Evolutionary conservation across 1,139 yeast genomes (phyloP), one percentile per base, ranked within the genome.

Genomic region (Yamadazyma pseudoaaseri): DNA sequence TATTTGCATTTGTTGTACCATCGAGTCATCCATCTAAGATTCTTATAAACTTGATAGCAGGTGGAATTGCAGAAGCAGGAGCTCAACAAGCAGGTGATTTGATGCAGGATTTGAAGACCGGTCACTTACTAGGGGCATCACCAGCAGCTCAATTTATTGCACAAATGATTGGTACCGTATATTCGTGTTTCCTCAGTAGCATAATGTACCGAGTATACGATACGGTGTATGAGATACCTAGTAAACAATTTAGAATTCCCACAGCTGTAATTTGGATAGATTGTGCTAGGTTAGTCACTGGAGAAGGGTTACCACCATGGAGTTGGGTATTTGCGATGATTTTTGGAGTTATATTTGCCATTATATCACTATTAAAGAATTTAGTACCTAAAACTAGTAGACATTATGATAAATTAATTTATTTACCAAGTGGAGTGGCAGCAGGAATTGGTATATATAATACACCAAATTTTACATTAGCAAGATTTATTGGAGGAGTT

Each of bases 31-130:
- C 95, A 1, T 89, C 94, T 2, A 78, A 86, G 11, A 85, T 92
- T 3, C 64, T 92, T 26, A 80, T 89, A 32, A 92, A 92, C 54
- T 66, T 92, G 35, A 82, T 92, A 3, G 96, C 97, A 3, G 98
- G 98, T 11, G 97, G 96, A 6, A 81, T 92, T 21, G 95, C 97
- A 1, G 98, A 92, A 60, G 97, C 98, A 1, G 97, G 98, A 6
- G 97, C 98, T 2, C 97, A 92, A 59, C 98, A 92, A 59, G 97
- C 97, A 1, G 98, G 98, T 11, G 98, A 92, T 60, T 68, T 92
- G 52, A 86, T 90, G 96, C 97, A 92, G 65, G 98, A 92, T 59
- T 69, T 90, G 48, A 92, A 92, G 56, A 90, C 98, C 0, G 97
- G 98, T 0, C 95, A 86, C 58, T 59, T 92, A 32, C 54, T 92